Evolutionary conservation across 805 yeast species (phyloP), one percentile per base, ranked within the genome.

Genomic region (Hanseniaspora valbyensis): DNA sequence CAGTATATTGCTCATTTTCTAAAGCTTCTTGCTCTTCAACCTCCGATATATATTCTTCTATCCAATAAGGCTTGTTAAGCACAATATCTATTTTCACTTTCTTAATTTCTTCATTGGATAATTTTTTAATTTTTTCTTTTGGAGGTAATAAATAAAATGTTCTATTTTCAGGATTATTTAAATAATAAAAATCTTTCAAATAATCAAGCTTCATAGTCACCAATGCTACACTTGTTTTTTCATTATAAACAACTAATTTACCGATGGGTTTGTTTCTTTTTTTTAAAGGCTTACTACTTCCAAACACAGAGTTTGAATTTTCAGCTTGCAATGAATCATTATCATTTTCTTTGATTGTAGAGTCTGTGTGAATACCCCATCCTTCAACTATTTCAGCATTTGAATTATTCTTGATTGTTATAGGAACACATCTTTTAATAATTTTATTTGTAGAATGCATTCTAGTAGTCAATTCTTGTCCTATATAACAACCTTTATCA

Each of bases 401-500:
- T 21, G n/a, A 21, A 12, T 21, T 13, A 7, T 52, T 2, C 36
- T 8, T 45, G 6, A 64, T 37, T 41, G 68, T 70, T 1, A 81
- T 78, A 0, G 97, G 96, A 42, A 85, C 76, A 2, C 87, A 69
- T 50, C 97, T 70, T 59, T 89, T 88, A 28, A 95, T 72, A n/a
- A 89, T 76, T 1, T 80, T 75, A 2, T 96, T 95, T 29, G 82
- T 79, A 54, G 84, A 85, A 59, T 74, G 81, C 0, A 96, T 82
- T 58, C 98, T 74, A 16, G 89, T 87, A 0, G 96, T 89, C 46
- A 92, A 70, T 62, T 92, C 99, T 65, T 92, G 98, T 1, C 99
- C 99, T 14, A 87, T 81, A 59, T 92, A 92, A 62, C 99, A 92
- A 1, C 99, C 99, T 64, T 92, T 92, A 55, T 87, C 81, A 46